Evolutionary conservation across 164 flowering plant genomes (phyloP), one percentile per base, ranked within the genome.

Genomic region (Liriodendron chinense): DNA sequence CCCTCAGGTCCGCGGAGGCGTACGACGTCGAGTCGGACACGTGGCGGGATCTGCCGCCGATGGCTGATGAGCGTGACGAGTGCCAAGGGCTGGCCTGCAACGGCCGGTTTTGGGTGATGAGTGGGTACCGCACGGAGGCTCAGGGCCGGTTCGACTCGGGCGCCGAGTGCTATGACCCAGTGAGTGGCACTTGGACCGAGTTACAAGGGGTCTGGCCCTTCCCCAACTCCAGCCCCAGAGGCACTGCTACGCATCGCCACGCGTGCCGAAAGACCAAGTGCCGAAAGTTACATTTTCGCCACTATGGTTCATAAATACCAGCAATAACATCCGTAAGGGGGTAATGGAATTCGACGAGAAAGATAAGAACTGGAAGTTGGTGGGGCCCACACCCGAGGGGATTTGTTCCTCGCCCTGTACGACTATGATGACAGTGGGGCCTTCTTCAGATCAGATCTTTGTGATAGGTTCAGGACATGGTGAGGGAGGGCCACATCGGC

Each of bases 81-180:
- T 75, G 80, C 56, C 76, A 79, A 14, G 86, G 86, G 50, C 12
- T 83, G 24, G 21, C 65, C 8, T 47, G 49, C 72, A 78, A 49
- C 24, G 79, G 62, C 16, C 73, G 77, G 67, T 83, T 84, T 47
- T 84, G 79, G 80, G 86, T 80, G 20, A 68, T 82, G 65, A 81
- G 83, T 62, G 84, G 86, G 2, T 84, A 84, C 76, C 78, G 81
- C 7, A 84, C 84, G 22, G 84, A 84, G 47, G 34, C 26, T 5
- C 84, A 84, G 67, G 86, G 86, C 2, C 48, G 77, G 65, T 84
- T 84, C 75, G 66, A 67, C 22, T 26, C 74, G 23, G 78, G 76
- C n/a, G 82, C 78, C 21, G 86, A 84, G 73, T 71, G 65, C 20
- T 79, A 57, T 63, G 86, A 84, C 65, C 75, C 79, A 18, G 59